Conservation (phyloP, 1,139 yeast species). For the Hanseniaspora gamundiae region DNA sequence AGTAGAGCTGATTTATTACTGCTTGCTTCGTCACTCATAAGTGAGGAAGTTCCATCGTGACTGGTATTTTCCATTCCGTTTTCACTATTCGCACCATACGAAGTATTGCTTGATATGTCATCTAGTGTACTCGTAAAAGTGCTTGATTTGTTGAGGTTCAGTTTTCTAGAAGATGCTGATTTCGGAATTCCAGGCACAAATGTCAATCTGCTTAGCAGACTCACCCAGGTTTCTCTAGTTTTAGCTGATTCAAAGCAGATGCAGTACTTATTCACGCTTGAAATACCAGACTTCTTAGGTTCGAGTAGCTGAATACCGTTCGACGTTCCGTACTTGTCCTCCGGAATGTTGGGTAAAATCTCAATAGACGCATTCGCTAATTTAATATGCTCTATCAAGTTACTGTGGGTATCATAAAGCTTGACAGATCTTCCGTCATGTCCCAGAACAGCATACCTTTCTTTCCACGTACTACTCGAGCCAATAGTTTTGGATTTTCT, state of each 20-base stretch:
- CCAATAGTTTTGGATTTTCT: conserved; percentile 40
- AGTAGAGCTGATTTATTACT: background rate
- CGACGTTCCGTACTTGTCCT: conserved; percentile 60
- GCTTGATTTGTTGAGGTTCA: background rate
- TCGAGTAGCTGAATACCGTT: conserved; percentile 72
- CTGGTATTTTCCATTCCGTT: conserved; percentile 12
- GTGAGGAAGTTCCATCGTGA: background rate
- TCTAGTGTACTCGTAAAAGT: conserved; percentile 2
- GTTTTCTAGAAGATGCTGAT: background rate
- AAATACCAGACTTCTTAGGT: conserved; percentile 43
- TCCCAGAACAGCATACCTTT: conserved; percentile 52
- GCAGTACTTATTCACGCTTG: conserved; percentile 41
- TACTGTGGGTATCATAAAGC: conserved; percentile 42
- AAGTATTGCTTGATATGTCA: conserved; percentile 2
- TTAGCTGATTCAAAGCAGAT: conserved; percentile 74
- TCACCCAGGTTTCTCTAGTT: conserved; percentile 74
- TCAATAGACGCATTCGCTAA: conserved; percentile 55
- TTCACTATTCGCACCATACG: conserved; percentile 12
- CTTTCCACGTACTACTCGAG: conserved; percentile 54
- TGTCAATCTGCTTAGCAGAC: conserved; percentile 39
- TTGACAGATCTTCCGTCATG: conserved; percentile 48
- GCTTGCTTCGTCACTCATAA: background rate
- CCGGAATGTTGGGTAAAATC: conserved; percentile 47
- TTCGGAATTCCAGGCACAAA: conserved; percentile 11
- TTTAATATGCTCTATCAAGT: conserved; percentile 43